These are phyloP conservation scores for Geranium rotundifolium DNA, from an alignment of 345 rosid species.

Conservation along the genomic window DNA sequence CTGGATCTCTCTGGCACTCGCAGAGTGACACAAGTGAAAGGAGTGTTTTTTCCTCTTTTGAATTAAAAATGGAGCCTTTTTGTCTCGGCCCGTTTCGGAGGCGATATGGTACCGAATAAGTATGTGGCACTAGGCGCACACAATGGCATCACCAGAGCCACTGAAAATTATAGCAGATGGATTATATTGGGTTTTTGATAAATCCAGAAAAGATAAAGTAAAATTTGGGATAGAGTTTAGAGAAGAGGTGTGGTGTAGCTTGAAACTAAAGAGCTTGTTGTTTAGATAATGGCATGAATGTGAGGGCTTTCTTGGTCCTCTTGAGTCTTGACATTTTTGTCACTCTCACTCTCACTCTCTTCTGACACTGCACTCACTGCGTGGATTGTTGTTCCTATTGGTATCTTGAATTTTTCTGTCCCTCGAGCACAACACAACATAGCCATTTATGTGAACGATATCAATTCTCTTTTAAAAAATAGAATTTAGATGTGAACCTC, in stretches of 20 bases:
- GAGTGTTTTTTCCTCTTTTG: not conserved
- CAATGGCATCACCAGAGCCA: conserved; percentile 35
- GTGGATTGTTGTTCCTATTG: not conserved
- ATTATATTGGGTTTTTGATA: conserved; percentile 8
- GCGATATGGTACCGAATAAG: conserved; percentile 1
- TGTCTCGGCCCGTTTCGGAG: not conserved
- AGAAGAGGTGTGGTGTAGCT: conserved; percentile 41
- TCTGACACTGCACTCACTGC: not conserved
- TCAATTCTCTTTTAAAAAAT: too few relatives aligned
- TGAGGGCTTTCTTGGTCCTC: not conserved
- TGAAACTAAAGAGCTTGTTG: conserved; percentile 10
- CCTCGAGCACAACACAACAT: not conserved
- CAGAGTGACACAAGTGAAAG: not conserved
- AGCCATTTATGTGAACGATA: too few relatives aligned
- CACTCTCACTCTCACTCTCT: not conserved
- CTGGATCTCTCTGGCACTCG: not conserved
- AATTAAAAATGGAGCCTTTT: not conserved
- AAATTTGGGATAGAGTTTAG: conserved; percentile 24
- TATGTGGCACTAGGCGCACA: conserved; percentile 5
- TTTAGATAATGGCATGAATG: not conserved
- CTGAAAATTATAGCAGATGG: conserved; percentile 21
- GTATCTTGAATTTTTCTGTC: not conserved
- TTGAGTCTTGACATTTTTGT: not conserved
- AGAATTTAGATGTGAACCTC: too few relatives aligned
- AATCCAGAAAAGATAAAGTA: not conserved